Evolutionary conservation across 1,284 basidiomycete genomes (phyloP), one percentile per base, ranked within the genome.

Genomic region (Cronartium quercuum): DNA sequence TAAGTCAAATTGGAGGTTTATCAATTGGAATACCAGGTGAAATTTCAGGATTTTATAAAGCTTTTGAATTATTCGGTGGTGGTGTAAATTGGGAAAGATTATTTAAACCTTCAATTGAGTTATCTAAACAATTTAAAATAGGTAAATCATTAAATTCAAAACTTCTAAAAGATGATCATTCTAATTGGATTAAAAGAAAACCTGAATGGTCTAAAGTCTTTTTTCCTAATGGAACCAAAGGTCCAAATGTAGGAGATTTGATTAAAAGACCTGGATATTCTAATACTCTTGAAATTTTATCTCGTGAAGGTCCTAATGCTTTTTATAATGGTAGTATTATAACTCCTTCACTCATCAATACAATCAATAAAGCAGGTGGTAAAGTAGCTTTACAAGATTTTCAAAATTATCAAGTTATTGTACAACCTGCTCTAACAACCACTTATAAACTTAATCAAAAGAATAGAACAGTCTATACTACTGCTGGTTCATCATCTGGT

Each of bases 21-120:
- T 82, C 91, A 7, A 86, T 93, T 21, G 94, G 86, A 37, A 88
- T 95, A 0, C 94, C 94, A 0, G 91, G 92, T 2, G 93, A 96
- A 82, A 81, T 96, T 65, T 85, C 88, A 34, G 94, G 93, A 1
- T 85, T 96, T 35, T 87, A 89, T 80, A 89, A 88, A 79, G 90
- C 90, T 0, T 90, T 94, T 83, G 82, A 84, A 47, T 85, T 87
- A n/a, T 93, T 90, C 88, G 80, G 80, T 6, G 80, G 80, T 38
- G 92, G 91, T 0, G 80, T 95, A 6, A 84, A 88, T 0, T 97
- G 94, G 94, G 82, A 85, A 44, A 83, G 86, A 34, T 85, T 97
- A 34, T 87, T 97, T 18, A 83, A 86, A 79, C 92, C 94, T 0
- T 89, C 87, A 40, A 86, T 88, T 4, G 82, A 87, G 10, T 83